Conservation (phyloP, 345 rosid species). For the Mallotus nudiflorus region DNA sequence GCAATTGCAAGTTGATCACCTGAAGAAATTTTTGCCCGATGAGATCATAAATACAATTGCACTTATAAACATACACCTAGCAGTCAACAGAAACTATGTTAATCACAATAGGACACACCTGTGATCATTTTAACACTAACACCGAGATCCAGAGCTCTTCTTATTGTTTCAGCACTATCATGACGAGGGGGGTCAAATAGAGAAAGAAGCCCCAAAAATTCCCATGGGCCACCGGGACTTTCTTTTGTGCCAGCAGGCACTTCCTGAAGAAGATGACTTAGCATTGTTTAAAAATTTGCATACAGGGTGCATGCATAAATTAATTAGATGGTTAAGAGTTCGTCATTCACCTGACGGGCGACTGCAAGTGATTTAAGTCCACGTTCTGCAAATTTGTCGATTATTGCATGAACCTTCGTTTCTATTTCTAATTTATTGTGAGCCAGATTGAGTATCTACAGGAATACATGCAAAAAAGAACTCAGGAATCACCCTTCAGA, state of each 20-base stretch:
- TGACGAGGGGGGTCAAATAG: conserved; percentile 66
- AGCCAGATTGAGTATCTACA: conserved; percentile 57
- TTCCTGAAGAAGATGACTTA: conserved; percentile 30
- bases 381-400: conserved; percentile 60
- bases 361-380: conserved; percentile 67
- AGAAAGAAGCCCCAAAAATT: conserved; percentile 71
- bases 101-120: conserved; percentile 24
- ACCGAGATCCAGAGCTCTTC: conserved; percentile 59
- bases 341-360: conserved; percentile 47
- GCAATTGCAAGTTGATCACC: conserved; percentile 69
- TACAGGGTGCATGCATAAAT: not conserved
- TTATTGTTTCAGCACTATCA: conserved; percentile 61
- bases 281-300: not conserved
- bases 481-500: not conserved
- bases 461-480: not conserved
- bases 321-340: not conserved
- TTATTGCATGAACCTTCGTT: conserved; percentile 43
- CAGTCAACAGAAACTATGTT: not conserved
- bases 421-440: conserved; percentile 46
- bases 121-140: conserved; percentile 73
- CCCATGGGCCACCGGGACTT: conserved; percentile 68
- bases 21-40: conserved; percentile 10
- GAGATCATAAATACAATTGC: not conserved
- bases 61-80: not conserved
- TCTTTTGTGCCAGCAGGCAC: conserved; percentile 54